phyloP scores from a whole-genome alignment of 73 alveolate species.

The Paramecium biaurelia region DNA sequence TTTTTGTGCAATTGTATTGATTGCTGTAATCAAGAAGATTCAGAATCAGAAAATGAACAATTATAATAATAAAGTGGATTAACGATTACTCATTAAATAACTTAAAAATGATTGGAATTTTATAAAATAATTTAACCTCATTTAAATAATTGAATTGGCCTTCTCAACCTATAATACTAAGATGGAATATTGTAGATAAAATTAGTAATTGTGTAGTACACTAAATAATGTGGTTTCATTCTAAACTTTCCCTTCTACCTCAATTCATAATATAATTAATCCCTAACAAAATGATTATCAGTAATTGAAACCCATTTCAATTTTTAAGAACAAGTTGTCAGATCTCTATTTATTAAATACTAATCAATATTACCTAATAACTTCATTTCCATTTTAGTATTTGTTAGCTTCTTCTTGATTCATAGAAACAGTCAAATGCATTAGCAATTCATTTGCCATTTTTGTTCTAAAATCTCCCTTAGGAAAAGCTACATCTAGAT shows the following conservation, averaged over 20 bases:
- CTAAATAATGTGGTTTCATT: conserved; percentile 40
- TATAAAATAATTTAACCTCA: background rate
- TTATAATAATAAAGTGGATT: background rate
- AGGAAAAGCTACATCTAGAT: background rate
- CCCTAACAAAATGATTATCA: conserved; percentile 14
- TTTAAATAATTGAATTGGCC: conserved; percentile 5
- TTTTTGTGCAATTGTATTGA: background rate
- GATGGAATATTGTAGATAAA: conserved; percentile 50
- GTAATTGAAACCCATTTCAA: background rate
- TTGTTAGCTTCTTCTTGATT: background rate
- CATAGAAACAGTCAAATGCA: background rate
- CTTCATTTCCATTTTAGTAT: conserved; percentile 16
- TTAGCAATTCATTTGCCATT: conserved; percentile 21
- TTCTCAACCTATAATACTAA: conserved; percentile 11
- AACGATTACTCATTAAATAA: background rate
- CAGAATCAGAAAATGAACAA: background rate
- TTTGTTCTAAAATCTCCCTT: conserved; percentile 10
- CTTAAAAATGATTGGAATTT: background rate
- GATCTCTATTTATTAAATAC: background rate
- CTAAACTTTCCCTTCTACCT: background rate
- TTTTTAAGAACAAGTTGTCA: background rate
- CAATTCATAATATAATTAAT: background rate
- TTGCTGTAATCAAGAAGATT: background rate
- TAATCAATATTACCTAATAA: background rate
- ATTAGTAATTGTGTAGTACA: background rate